phyloP scores from a whole-genome alignment of 306 rosid genomes.

The Lotus japonicus region DNA sequence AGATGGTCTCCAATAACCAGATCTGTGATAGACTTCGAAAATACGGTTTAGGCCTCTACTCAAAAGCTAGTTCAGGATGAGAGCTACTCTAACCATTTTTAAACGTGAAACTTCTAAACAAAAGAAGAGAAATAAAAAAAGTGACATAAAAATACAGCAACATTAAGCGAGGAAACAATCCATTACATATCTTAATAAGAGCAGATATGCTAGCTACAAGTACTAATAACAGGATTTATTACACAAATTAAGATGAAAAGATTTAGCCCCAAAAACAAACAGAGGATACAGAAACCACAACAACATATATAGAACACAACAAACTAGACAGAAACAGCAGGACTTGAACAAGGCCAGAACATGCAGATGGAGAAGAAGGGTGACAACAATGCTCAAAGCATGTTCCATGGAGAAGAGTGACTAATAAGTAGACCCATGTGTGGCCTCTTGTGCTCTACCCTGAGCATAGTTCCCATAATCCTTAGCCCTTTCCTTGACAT shows the following conservation, averaged over 20 bases:
- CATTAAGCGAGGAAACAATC: neutral
- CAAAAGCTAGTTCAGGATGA: no score
- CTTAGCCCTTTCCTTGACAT: slow-evolving; percentile 37
- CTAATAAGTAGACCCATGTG: slow-evolving; percentile 14
- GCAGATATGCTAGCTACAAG: neutral
- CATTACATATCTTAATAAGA: neutral
- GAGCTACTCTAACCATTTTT: no score
- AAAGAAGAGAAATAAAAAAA: no score
- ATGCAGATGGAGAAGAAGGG: slow-evolving; percentile 16
- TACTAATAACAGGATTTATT: slow-evolving; percentile 21
- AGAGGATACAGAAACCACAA: slow-evolving; percentile 9
- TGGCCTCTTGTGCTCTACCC: slow-evolving; percentile 29
- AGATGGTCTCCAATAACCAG: no score
- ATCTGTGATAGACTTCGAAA: no score
- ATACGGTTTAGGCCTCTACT: no score
- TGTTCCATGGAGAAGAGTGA: neutral
- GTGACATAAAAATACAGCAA: neutral
- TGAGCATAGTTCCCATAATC: slow-evolving; percentile 27
- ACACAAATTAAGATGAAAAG: slow-evolving; percentile 11
- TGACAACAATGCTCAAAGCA: neutral
- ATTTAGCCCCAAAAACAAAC: slow-evolving; percentile 7
- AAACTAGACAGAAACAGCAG: slow-evolving; percentile 25
- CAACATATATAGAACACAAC: slow-evolving; percentile 12
- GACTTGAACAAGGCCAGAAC: neutral
- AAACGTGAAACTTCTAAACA: no score